These are phyloP conservation scores for Penicillium hordei DNA, from an alignment of 2,329 filamentous ascomycete genomes.

Conservation along the genomic window DNA sequence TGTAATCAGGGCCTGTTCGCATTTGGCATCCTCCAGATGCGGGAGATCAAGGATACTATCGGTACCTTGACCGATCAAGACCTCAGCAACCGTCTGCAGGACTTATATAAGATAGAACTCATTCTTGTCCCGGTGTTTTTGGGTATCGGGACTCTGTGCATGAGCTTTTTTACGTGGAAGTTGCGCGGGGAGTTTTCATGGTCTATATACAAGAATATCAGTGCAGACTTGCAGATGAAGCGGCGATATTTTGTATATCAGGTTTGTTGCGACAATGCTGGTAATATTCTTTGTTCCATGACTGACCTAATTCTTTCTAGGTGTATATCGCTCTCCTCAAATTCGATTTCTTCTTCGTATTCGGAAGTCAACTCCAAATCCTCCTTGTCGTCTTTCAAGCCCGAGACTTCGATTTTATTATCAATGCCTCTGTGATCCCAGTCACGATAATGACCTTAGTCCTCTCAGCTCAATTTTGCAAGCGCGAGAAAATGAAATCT, in stretches of 20 bases:
- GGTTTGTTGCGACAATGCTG: constrained; percentile 1
- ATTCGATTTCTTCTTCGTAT: constrained; percentile 25
- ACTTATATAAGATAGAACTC: constrained; percentile 12
- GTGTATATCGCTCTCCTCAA: constrained; percentile 23
- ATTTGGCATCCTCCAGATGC: constrained; percentile 19
- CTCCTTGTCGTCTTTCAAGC: constrained; percentile 16
- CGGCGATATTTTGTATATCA: constrained; percentile 21
- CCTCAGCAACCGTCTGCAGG: constrained; percentile 6
- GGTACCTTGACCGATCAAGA: background rate
- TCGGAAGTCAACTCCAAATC: constrained; percentile 22
- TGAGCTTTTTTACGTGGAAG: constrained; percentile 22
- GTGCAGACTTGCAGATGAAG: constrained; percentile 24
- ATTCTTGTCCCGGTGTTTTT: constrained; percentile 21
- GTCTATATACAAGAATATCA: constrained; percentile 25
- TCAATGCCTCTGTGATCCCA: constrained; percentile 18
- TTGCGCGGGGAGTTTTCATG: constrained; percentile 22
- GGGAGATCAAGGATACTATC: constrained; percentile 17
- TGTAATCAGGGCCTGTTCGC: constrained; percentile 22
- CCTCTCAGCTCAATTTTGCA: constrained; percentile 19
- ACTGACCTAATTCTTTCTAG: constrained; percentile 3
- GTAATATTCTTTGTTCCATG: too few relatives aligned
- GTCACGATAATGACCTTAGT: constrained; percentile 15
- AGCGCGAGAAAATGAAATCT: constrained; percentile 19
- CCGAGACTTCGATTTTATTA: constrained; percentile 15
- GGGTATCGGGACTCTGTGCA: constrained; percentile 12